phyloP scores from a whole-genome alignment of 1,139 yeast species.

The Suhomyces anneliseae region DNA sequence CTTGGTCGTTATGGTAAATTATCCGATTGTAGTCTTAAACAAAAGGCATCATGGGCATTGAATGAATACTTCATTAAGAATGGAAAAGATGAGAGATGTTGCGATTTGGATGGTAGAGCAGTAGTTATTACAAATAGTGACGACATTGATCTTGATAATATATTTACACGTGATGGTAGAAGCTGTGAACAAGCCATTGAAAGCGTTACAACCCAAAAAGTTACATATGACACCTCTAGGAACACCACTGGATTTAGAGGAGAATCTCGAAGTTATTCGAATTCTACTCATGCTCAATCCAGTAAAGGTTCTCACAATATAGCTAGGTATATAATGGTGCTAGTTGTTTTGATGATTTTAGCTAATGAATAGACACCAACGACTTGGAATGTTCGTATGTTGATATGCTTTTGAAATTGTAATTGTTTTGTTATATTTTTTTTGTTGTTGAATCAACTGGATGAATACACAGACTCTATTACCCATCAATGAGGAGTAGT shows the following conservation, averaged over 20 bases:
- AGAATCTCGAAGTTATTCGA: neutral
- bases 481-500: too few species aligned
- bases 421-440: too few species aligned
- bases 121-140: constrained; percentile 27
- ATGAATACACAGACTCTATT: too few species aligned
- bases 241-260: neutral
- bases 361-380: too few species aligned
- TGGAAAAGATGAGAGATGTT: constrained; percentile 25
- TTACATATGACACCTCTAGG: neutral
- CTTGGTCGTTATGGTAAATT: constrained; percentile 57
- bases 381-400: too few species aligned
- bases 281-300: neutral
- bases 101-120: constrained; percentile 44
- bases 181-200: constrained; percentile 20
- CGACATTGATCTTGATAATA: constrained; percentile 21
- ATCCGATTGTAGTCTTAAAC: constrained; percentile 54
- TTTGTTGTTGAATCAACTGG: too few species aligned
- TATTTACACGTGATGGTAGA: constrained; percentile 30
- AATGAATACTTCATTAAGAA: constrained; percentile 45
- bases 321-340: too few species aligned
- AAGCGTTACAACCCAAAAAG: neutral
- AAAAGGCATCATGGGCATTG: constrained; percentile 53
- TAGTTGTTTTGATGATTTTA: too few species aligned
- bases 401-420: too few species aligned
- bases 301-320: neutral